phyloP scores from a whole-genome alignment of 2,329 filamentous ascomycete genomes.

The Exophiala sideris region DNA sequence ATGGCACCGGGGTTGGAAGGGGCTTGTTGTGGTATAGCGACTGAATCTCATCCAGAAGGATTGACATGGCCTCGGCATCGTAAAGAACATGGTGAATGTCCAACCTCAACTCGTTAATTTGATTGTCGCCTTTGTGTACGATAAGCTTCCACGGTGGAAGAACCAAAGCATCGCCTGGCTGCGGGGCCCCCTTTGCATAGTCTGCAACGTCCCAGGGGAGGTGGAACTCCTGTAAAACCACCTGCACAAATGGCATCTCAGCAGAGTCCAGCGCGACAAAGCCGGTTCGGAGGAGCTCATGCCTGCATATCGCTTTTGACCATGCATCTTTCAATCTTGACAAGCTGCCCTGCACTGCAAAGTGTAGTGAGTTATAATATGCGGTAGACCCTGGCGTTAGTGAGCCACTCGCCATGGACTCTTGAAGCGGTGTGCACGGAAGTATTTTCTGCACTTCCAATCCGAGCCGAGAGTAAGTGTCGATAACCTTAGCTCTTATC shows the following conservation, averaged over 20 bases:
- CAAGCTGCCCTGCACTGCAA: slow-evolving; percentile 56
- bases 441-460: slow-evolving; percentile 55
- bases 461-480: slow-evolving; percentile 23
- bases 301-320: slow-evolving; percentile 60
- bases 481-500: slow-evolving; percentile 2
- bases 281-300: slow-evolving; percentile 73
- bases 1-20: slow-evolving; percentile 53
- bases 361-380: slow-evolving; percentile 71
- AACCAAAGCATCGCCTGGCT: slow-evolving; percentile 8
- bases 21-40: slow-evolving; percentile 46
- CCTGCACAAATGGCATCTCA: slow-evolving; percentile 66
- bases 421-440: slow-evolving; percentile 83
- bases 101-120: slow-evolving; percentile 39
- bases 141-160: slow-evolving; percentile 23
- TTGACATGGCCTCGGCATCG: slow-evolving; percentile 73
- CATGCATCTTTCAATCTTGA: slow-evolving; percentile 58
- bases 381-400: slow-evolving; percentile 44
- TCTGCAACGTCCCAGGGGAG: slow-evolving; percentile 40
- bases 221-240: slow-evolving; percentile 55
- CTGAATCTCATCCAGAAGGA: slow-evolving; percentile 69
- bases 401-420: slow-evolving; percentile 73
- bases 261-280: slow-evolving; percentile 65
- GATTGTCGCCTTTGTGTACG: neutral
- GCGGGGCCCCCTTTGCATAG: neutral
- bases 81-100: slow-evolving; percentile 79